Evolutionary conservation across 176 grass and related monocot species (phyloP), one percentile per base, ranked within the genome.

Genomic region (Bonia amplexicaulis): DNA sequence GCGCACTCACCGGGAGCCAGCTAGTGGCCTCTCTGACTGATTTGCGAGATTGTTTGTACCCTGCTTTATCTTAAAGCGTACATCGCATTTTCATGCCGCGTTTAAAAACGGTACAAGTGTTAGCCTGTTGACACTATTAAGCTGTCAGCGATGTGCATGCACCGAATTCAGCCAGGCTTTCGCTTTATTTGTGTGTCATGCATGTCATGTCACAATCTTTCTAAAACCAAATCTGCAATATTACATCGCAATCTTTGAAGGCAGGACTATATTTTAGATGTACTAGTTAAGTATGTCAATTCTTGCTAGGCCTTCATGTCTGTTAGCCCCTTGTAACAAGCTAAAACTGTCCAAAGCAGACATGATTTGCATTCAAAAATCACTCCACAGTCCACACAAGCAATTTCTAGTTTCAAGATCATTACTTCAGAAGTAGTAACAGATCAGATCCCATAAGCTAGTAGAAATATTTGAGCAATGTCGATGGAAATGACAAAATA

Each of bases 1-100:
- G 63, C 48, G 59, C 51, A 53, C 45, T 71, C 22, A 37, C 60
- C 14, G 14, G 55, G 62, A 23, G 29, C 1, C 44, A 67, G 0
- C 8, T 26, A 42, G 76, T 85, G 82, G 63, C 39, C 44, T 37
- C 19, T 12, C 63, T 66, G 64, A 77, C 78, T 86, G 75, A 74
- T 89, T 64, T 29, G 66, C 20, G 20, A 71, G 9, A 69, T 53
- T 20, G 71, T 71, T 51, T 51, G 55, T 59, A 79, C 68, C 40
- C 42, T 54, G 33, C 41, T 6, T 33, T 72, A 73, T 41, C 33
- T 51, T 9, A 16, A 22, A 51, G 11, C 14, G 48, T 83, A 57
- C 48, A 6, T 51, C 16, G 20, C 44, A 5, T 83, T 83, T 35
- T 9, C 72, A 76, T 77, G 14, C 10, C 4, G 41, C 10, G 11